Evolutionary conservation across 164 flowering plant genomes (phyloP), one percentile per base, ranked within the genome.

Genomic region (Umbilicus rupestris): DNA sequence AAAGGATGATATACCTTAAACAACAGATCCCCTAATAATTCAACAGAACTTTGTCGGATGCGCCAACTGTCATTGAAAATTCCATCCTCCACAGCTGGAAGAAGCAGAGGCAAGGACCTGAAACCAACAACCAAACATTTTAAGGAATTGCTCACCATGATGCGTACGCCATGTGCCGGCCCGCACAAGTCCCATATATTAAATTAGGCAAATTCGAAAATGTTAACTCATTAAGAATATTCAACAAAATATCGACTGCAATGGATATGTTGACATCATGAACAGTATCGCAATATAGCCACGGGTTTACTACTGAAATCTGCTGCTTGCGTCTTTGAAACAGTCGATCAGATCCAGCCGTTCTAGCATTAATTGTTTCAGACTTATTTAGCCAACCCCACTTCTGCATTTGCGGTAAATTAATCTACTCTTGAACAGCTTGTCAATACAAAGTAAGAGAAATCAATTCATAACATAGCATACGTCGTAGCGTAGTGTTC

Each of bases 1-100:
- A 6, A 29, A 42, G 16, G 67, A 47, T 26, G 39, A 17, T 62
- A 62, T 69, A 91, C 99, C 96, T 95, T 95, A 75, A 95, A 95
- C 69, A 95, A 77, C 15, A 95, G 88, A 74, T 95, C 99, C 66
- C 99, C 99, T 75, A 95, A 72, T 64, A 95, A 81, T 65, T 95
- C 99, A 35, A 95, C 99, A 71, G 99, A 95, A 77, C 99, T 95
- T 75, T 95, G 99, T 28, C 99, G 82, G 65, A 95, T 95, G 55
- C 99, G 93, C 99, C 99, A 95, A 76, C 67, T 95, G 69, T 95
- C 99, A 85, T 81, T 88, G 75, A 92, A 92, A 63, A 95, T 95
- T 29, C 99, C 99, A 80, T 95, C 99, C 75, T 95, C 99, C 19
- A 95, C 99, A 67, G 96, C 96, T 44, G 99, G 99, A 75, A 95